Percentiles rank a stretch among this genome's conserved stretches.
phyloP scores from a whole-genome alignment of 352 stramenopile genomes.

The Pythium guiyangense region DNA sequence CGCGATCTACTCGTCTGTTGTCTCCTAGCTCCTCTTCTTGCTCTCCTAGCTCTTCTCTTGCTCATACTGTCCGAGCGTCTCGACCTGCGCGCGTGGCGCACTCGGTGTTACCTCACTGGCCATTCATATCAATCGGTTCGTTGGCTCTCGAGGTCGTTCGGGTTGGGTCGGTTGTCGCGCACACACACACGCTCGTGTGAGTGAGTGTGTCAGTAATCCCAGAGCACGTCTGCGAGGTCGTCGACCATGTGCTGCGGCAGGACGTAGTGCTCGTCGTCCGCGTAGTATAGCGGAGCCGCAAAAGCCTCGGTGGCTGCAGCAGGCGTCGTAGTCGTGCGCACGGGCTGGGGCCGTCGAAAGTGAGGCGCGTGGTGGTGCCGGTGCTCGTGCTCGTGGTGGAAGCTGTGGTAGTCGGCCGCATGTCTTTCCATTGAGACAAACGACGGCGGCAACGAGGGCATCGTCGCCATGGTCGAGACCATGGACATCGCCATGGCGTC shows the following conservation, averaged over 20 bases:
- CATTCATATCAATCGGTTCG: slow-evolving; percentile 7
- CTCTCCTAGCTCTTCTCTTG: too few relatives aligned
- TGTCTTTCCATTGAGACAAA: slow-evolving; percentile 12
- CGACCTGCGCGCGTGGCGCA: too few relatives aligned
- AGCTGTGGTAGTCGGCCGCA: not conserved
- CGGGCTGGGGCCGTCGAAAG: not conserved
- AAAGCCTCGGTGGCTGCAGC: too few relatives aligned
- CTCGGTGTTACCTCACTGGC: not conserved
- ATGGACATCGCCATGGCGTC: slow-evolving; percentile 1
- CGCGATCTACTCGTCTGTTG: too few relatives aligned
- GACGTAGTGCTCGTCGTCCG: slow-evolving; percentile 3
- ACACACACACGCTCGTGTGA: too few relatives aligned
- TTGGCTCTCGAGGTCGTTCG: not conserved
- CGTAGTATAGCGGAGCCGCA: not conserved
- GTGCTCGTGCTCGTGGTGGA: not conserved
- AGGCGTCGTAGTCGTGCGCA: not conserved
- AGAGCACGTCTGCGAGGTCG: slow-evolving; percentile 14
- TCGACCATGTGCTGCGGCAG: slow-evolving; percentile 13
- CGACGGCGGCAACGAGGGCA: not conserved
- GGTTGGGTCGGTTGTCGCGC: too few relatives aligned
- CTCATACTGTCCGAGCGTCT: not conserved
- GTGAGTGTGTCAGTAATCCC: slow-evolving; percentile 1
- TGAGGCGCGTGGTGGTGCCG: not conserved
- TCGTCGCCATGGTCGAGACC: not conserved
- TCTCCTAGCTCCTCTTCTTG: too few relatives aligned